These are phyloP conservation scores for Dicorynia guianensis DNA, from an alignment of 306 rosid species.

Conservation along the genomic window DNA sequence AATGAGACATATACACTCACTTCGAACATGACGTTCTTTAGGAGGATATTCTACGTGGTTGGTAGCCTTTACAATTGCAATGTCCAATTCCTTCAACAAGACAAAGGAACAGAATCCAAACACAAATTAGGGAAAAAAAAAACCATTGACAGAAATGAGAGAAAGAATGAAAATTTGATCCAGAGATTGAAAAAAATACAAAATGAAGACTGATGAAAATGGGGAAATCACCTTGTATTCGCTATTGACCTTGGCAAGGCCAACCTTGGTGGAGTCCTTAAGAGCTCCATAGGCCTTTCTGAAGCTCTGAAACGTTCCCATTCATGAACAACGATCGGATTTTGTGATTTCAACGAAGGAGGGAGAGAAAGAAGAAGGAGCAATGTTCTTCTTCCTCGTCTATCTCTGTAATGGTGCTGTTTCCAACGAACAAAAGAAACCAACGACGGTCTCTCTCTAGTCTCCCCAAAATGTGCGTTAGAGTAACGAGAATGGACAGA, in stretches of 20 bases:
- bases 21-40: constrained; percentile 94
- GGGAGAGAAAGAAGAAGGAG: constrained; percentile 50
- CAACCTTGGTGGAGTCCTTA: constrained; percentile 94
- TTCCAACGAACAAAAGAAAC: constrained; percentile 48
- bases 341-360: constrained; percentile 38
- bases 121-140: neutral
- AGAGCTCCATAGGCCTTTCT: constrained; percentile 96
- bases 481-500: constrained; percentile 25
- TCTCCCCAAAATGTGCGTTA: constrained; percentile 50
- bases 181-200: neutral
- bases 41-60: constrained; percentile 96
- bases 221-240: constrained; percentile 80
- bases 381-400: constrained; percentile 31
- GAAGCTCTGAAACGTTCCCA: constrained; percentile 92
- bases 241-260: constrained; percentile 97
- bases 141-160: neutral
- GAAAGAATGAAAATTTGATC: neutral
- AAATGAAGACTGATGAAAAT: neutral
- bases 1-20: constrained; percentile 54
- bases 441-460: constrained; percentile 45
- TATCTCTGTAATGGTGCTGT: constrained; percentile 46
- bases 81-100: constrained; percentile 81
- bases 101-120: constrained; percentile 26
- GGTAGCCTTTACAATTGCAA: constrained; percentile 94
- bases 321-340: constrained; percentile 26